Conservation (phyloP, 2,329 filamentous ascomycete species). For the Leptosphaerulina australis region DNA sequence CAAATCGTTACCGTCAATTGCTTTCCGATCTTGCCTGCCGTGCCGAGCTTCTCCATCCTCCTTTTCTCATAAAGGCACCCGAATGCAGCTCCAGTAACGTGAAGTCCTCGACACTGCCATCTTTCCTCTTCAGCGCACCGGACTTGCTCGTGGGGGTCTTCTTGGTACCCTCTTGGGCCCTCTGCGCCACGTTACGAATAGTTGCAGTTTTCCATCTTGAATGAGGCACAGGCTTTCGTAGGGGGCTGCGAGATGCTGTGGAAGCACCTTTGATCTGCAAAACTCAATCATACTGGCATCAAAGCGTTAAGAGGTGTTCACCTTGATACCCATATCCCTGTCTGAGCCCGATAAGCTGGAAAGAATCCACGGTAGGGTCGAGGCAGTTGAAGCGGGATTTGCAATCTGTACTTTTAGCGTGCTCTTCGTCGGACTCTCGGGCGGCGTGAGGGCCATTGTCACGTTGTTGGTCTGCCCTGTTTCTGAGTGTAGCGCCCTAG, state of each 20-base stretch:
- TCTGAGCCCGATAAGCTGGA: slow-evolving; percentile 1
- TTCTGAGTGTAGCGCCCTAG: background rate
- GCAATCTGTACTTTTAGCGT: no score
- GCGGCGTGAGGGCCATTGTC: slow-evolving; percentile 10
- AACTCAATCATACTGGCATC: background rate
- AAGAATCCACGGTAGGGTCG: slow-evolving; percentile 2
- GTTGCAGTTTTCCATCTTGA: background rate
- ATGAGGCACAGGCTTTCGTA: background rate
- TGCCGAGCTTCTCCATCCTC: slow-evolving; percentile 4
- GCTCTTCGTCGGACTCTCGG: slow-evolving; percentile 2
- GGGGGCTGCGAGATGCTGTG: background rate
- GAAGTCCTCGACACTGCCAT: slow-evolving; percentile 4
- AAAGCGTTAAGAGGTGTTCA: background rate
- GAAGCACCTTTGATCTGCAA: background rate
- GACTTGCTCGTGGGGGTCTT: background rate
- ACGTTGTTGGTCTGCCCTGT: background rate
- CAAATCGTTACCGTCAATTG: background rate
- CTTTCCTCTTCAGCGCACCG: background rate
- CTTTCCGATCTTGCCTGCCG: background rate
- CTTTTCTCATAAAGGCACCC: background rate
- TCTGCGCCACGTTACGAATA: slow-evolving; percentile 6
- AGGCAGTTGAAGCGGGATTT: background rate
- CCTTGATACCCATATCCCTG: background rate
- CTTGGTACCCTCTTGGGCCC: slow-evolving; percentile 1
- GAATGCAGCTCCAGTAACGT: slow-evolving; percentile 10